Evolutionary conservation across 805 yeast genomes (phyloP).

Genomic region (Spathaspora sp.): DNA sequence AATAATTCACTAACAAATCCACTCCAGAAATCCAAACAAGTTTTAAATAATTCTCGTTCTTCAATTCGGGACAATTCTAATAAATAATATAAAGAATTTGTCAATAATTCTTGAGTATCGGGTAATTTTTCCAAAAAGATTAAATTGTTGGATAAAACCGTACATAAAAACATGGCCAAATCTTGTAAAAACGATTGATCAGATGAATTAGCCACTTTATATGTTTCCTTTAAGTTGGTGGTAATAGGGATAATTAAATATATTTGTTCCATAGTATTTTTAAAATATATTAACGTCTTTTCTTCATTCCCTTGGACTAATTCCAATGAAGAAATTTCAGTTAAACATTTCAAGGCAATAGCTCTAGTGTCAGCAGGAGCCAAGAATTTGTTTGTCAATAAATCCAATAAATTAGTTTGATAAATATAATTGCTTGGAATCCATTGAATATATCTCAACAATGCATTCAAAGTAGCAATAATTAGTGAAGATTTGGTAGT

Average conservation of each 20-base stretch:
- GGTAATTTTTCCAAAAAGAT: conserved; percentile 51
- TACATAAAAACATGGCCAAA: conserved; percentile 86
- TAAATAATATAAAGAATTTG: conserved; percentile 75
- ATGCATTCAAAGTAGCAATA: conserved; percentile 76
- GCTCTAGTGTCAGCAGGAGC: conserved; percentile 78
- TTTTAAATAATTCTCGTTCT: conserved; percentile 93
- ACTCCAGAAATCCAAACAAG: conserved; percentile 93
- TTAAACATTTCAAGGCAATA: conserved; percentile 83
- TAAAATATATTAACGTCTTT: conserved; percentile 68
- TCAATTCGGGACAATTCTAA: conserved; percentile 85
- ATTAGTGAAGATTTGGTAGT: conserved; percentile 82
- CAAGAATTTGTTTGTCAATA: conserved; percentile 74
- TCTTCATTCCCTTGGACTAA: conserved; percentile 23
- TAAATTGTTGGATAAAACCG: conserved; percentile 76
- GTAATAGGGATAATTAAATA: conserved; percentile 65
- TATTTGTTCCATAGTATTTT: conserved; percentile 68
- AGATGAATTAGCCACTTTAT: conserved; percentile 67
- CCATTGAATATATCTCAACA: conserved; percentile 89
- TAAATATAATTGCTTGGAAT: conserved; percentile 87
- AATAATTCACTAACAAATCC: conserved; percentile 78
- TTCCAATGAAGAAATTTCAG: conserved; percentile 79
- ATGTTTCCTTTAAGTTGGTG: conserved; percentile 68
- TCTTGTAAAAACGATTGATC: conserved; percentile 96
- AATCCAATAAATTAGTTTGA: conserved; percentile 74
- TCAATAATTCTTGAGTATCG: conserved; percentile 50